phyloP scores from a whole-genome alignment of 2,329 filamentous ascomycete genomes.

The Thyridium curvatum region DNA sequence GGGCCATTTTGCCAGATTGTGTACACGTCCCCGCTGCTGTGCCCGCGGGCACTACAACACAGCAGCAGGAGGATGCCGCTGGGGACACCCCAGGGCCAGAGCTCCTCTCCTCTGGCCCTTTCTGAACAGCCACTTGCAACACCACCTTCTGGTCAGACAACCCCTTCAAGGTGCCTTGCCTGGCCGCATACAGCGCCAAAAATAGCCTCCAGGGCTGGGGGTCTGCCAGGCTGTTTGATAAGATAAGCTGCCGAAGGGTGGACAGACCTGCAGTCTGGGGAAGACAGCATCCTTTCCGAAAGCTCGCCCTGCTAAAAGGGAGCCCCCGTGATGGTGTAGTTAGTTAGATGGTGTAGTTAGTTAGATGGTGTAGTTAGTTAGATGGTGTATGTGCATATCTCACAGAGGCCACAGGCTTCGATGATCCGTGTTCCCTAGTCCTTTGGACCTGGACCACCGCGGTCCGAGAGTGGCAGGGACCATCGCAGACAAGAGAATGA shows the following conservation, averaged over 20 bases:
- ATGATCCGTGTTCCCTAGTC: background rate
- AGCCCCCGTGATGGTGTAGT: conserved; percentile 9
- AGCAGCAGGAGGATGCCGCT: background rate
- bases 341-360: background rate
- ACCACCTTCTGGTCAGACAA: too few species aligned
- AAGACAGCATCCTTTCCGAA: background rate
- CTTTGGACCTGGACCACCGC: background rate
- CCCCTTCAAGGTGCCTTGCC: too few species aligned
- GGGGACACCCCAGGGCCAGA: background rate
- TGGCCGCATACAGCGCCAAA: conserved; percentile 3
- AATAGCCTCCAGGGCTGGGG: conserved; percentile 6
- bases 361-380: background rate
- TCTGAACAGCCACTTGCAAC: background rate
- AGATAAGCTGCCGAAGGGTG: conserved; percentile 12
- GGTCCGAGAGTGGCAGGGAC: too few species aligned
- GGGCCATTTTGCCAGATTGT: conserved; percentile 22
- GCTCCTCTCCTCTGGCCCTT: background rate
- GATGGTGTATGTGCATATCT: background rate
- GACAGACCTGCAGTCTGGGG: conserved; percentile 2
- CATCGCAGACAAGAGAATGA: too few species aligned
- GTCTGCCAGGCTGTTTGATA: conserved; percentile 5
- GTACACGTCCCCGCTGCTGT: background rate
- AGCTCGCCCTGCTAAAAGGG: conserved; percentile 6
- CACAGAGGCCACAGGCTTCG: background rate
- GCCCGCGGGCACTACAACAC: background rate